These are phyloP conservation scores for Exutisphaerella laricina DNA, from an alignment of 2,329 filamentous ascomycete species.

Conservation along the genomic window DNA sequence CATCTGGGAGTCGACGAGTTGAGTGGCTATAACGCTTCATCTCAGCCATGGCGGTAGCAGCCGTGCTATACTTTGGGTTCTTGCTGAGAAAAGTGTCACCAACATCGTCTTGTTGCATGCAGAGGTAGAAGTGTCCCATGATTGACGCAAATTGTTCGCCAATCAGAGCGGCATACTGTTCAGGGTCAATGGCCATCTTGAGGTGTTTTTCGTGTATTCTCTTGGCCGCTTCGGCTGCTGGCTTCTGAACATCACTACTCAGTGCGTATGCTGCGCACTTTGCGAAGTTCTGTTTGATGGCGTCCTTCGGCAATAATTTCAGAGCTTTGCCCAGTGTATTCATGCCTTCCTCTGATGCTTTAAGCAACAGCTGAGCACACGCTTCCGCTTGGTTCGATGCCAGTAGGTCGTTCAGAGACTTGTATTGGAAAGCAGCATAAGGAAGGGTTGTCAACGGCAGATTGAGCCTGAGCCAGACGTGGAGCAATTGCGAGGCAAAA, in stretches of 20 bases:
- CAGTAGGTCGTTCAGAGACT: conserved; percentile 62
- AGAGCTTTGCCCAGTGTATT: conserved; percentile 56
- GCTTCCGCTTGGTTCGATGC: conserved; percentile 68
- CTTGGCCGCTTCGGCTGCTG: background rate
- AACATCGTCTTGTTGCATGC: conserved; percentile 67
- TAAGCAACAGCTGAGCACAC: conserved; percentile 76
- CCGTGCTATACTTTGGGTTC: conserved; percentile 48
- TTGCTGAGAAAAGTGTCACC: conserved; percentile 51
- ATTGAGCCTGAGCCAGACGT: conserved; percentile 71
- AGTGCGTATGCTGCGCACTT: conserved; percentile 80
- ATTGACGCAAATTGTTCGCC: conserved; percentile 70
- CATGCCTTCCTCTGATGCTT: conserved; percentile 61
- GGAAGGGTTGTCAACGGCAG: conserved; percentile 66
- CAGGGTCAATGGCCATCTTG: conserved; percentile 61
- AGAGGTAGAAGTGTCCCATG: conserved; percentile 67
- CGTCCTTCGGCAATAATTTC: conserved; percentile 47
- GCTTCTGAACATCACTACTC: conserved; percentile 59
- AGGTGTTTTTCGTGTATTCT: conserved; percentile 50
- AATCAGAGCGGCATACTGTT: conserved; percentile 55
- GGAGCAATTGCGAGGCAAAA: conserved; percentile 83
- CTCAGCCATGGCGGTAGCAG: conserved; percentile 58
- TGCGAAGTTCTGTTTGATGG: conserved; percentile 65
- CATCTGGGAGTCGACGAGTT: conserved; percentile 59
- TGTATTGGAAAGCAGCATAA: conserved; percentile 77
- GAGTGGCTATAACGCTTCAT: conserved; percentile 69